phyloP scores from a whole-genome alignment of 2,329 filamentous ascomycete species.

The Colletotrichum cuscutae region DNA sequence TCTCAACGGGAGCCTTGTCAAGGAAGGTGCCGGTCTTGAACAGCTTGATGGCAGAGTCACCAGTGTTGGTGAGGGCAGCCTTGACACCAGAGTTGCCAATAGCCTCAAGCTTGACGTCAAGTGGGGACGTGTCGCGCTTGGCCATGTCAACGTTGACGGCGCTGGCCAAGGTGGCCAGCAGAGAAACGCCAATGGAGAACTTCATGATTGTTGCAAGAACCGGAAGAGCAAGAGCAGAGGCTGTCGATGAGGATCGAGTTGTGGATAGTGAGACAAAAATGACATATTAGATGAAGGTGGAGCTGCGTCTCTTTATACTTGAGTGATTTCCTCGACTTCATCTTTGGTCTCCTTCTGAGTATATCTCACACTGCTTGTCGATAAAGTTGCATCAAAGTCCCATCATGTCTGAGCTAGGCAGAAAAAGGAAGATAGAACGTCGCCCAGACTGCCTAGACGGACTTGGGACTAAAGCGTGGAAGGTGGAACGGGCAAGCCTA shows the following conservation, averaged over 20 bases:
- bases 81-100: slow-evolving; percentile 59
- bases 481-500: neutral
- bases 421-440: slow-evolving; percentile 19
- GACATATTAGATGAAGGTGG: neutral
- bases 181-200: slow-evolving; percentile 22
- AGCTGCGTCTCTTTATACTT: slow-evolving; percentile 6
- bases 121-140: slow-evolving; percentile 38
- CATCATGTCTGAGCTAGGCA: neutral
- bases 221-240: neutral
- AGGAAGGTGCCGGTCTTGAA: slow-evolving; percentile 61
- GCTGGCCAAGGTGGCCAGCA: slow-evolving; percentile 27
- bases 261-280: neutral
- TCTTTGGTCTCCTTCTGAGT: neutral
- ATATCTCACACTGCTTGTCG: neutral
- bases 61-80: slow-evolving; percentile 61
- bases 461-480: neutral
- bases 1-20: slow-evolving; percentile 59
- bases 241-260: neutral
- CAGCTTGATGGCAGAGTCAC: slow-evolving; percentile 54
- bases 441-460: slow-evolving; percentile 11
- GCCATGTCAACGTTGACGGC: slow-evolving; percentile 32
- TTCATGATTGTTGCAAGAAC: slow-evolving; percentile 17
- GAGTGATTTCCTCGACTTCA: neutral
- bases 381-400: neutral
- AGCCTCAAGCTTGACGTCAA: slow-evolving; percentile 53